Evolutionary conservation across 2,329 filamentous ascomycete species (phyloP), one percentile per base, ranked within the genome.

Genomic region (Falciphora oryzae): DNA sequence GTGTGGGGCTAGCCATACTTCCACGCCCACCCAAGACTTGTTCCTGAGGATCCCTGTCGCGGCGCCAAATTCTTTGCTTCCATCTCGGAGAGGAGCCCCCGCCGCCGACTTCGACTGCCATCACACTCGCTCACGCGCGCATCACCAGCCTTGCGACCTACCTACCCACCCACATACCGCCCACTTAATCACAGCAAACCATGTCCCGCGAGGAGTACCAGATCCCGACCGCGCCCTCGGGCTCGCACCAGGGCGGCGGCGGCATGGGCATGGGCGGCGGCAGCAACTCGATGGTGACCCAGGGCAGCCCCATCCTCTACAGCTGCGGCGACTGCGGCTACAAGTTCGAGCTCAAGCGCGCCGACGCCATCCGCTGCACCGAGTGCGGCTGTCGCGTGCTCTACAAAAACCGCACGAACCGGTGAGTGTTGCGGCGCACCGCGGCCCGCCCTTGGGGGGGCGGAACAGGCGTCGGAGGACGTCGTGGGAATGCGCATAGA

Each of bases 401-500:
- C 70, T 98, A 98, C 80, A 99, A 99, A 86, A 92, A 97, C 85
- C 82, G 95, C 74, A 99, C 95, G 59, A 97, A 96, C 84, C 87
- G 95, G 95, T 97, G 76, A 78, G 89, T 80, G 66, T 63, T 35
- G 60, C 44, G 59, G 25, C 28, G 59, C 25, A 6, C 38, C 61
- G 29, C 27, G 18, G 14, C 25, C 57, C 29, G 27, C 57, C 27
- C 27, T 28, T 29, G 57, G 22, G 13, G 6, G 14, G 57, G 8
- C 29, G 6, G 57, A 31, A 60, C 22, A 29, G 58, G 8, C 31
- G 61, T 44, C 25, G 53, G n/a, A 22, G 10, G 27, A 31, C 13
- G 50, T 13, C 25, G n/a, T 62, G 18, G n/a, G 60, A 61, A 58
- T 14, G 63, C 61, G 11, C 5, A 18, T 44, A 38, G 22, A 57